Evolutionary conservation across 192 early-diverging fungal species (phyloP).

Genomic region (Backusella australiensis): DNA sequence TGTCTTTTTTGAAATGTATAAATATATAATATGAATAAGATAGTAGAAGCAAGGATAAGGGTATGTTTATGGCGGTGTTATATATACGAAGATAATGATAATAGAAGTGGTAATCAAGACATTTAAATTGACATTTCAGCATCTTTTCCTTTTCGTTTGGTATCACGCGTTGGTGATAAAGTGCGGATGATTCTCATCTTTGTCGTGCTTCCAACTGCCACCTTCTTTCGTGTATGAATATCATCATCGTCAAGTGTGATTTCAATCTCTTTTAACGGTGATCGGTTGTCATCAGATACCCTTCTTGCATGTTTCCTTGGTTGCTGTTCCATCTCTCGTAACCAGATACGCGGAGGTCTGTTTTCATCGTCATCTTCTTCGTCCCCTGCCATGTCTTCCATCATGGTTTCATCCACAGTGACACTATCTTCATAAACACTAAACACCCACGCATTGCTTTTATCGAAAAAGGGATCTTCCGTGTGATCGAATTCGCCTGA

Average conservation of each 20-base stretch:
- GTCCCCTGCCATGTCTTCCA: background rate
- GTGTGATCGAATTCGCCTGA: background rate
- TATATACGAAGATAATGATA: background rate
- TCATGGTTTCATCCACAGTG: background rate
- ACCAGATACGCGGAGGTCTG: background rate
- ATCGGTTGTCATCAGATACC: background rate
- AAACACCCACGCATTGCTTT: background rate
- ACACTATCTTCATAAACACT: background rate
- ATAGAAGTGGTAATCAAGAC: too few species aligned
- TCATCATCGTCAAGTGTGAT: background rate
- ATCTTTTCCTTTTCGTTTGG: constrained; percentile 1
- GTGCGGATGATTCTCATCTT: background rate
- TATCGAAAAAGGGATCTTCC: background rate
- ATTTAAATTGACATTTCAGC: background rate
- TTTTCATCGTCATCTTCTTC: background rate
- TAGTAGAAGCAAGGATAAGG: background rate
- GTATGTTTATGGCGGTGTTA: background rate
- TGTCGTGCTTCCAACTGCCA: background rate
- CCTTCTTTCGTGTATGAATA: constrained; percentile 2
- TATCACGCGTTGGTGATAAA: background rate
- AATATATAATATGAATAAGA: background rate
- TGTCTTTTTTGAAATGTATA: too few species aligned
- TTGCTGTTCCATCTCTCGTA: background rate
- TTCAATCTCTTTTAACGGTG: background rate
- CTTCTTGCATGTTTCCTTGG: background rate